These are phyloP conservation scores for Hymenoscyphus scutula DNA, from an alignment of 2,329 filamentous ascomycete species.

Conservation along the genomic window DNA sequence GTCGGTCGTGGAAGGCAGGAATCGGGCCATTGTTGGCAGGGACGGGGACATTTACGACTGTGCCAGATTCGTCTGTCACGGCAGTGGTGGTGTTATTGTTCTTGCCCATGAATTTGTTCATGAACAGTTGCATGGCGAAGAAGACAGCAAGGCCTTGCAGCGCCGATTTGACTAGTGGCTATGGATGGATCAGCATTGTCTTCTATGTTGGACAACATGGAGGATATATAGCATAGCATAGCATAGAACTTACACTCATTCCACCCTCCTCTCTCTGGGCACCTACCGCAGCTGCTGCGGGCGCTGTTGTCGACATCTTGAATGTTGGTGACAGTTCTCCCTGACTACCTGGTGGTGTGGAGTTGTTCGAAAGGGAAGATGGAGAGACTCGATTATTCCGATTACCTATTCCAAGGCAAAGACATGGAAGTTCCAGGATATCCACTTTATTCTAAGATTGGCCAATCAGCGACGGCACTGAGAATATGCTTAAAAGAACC, in stretches of 20 bases:
- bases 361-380: background rate
- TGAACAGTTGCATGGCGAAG: slow-evolving; percentile 53
- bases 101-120: slow-evolving; percentile 53
- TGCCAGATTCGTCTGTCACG: slow-evolving; percentile 51
- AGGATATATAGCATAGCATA: no score
- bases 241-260: slow-evolving; percentile 32
- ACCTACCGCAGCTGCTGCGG: slow-evolving; percentile 31
- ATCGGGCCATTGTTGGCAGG: slow-evolving; percentile 55
- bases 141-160: slow-evolving; percentile 56
- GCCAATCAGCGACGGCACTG: background rate
- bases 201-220: no score
- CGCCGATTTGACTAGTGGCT: slow-evolving; percentile 38
- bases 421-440: background rate
- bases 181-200: slow-evolving; percentile 19
- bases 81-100: slow-evolving; percentile 43
- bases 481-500: background rate
- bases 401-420: background rate
- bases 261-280: slow-evolving; percentile 32
- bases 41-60: slow-evolving; percentile 51
- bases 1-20: slow-evolving; percentile 63
- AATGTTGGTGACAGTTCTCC: slow-evolving; percentile 5
- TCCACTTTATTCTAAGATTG: background rate
- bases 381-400: no score
- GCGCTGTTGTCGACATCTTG: slow-evolving; percentile 36
- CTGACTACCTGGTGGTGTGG: background rate